Base-by-base conservation (phyloP, 208 protist genomes). In the Entamoeba histolytica region DNA sequence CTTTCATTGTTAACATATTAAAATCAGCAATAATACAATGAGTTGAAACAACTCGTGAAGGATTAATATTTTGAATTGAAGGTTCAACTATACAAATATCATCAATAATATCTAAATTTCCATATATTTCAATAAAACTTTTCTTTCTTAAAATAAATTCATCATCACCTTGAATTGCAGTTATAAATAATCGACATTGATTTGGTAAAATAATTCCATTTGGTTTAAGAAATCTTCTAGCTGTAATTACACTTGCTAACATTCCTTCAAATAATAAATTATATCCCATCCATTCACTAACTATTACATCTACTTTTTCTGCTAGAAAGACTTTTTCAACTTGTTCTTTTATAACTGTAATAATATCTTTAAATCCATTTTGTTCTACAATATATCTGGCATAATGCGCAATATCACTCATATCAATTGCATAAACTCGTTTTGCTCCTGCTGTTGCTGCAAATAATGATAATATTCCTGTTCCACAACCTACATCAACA, bases 231-330 rank as follows among this genome's bases (percentile, higher is more conserved):
- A 98, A 93, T 93, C 95, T 98, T 51, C 98, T 96, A 0, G 98
- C 98, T 49, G 96, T 96, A 0, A 99, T 91, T 0, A 99, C 98
- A 6, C 97, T 98, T 28, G 97, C 95, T 3, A 99, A 94, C 98
- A 99, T 99, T 51, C 95, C 96, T 94, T 99, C 98, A 94, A 98
- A 98, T 4, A 99, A 92, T 31, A 99, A 96, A 93, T 97, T 98
- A 94, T 98, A 99, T 47, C 98, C 98, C 97, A 98, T 98, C 98
- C 98, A 99, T 94, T 99, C 98, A 49, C 96, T 97, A 91, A 99
- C 97, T 55, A 99, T 96, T 17, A 99, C 95, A 93, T 98, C 97
- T 12, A 98, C 97, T 23, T 92, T 49, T 47, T 96, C 93, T 8
- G 95, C 95, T 2, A 96, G 92, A 19, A 96, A 73, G 15, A 99